Conservation (phyloP, 352 stramenopile genomes). For the Elongisporangium senticosum region DNA sequence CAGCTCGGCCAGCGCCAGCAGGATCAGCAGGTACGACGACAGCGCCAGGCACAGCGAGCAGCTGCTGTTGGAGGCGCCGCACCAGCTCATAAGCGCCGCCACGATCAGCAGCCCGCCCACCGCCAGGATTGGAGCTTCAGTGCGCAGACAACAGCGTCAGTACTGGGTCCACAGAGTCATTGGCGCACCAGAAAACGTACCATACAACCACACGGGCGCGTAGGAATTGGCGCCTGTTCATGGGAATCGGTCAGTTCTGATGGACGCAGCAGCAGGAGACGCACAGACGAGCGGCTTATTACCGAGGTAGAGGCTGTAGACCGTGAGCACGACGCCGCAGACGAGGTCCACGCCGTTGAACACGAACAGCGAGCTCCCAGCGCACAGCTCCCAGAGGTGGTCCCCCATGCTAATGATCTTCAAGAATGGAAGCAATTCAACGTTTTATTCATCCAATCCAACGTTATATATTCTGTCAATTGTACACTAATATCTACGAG, state of each 20-base stretch:
- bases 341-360: conserved; percentile 69
- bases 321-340: conserved; percentile 43
- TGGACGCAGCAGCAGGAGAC: background rate
- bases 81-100: conserved; percentile 58
- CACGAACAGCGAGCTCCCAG: conserved; percentile 57
- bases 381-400: conserved; percentile 44
- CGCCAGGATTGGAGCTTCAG: conserved; percentile 30
- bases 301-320: conserved; percentile 65
- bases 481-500: background rate
- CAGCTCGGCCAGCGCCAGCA: conserved; percentile 57
- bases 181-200: background rate
- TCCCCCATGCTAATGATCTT: conserved; percentile 24
- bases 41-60: conserved; percentile 44
- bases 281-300: conserved; percentile 6
- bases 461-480: background rate
- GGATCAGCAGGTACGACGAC: conserved; percentile 55
- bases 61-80: conserved; percentile 37
- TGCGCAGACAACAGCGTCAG: background rate
- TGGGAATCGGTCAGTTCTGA: background rate
- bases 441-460: background rate
- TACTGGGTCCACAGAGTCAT: background rate
- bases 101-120: conserved; percentile 45
- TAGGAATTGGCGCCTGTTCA: conserved; percentile 48
- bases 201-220: conserved; percentile 65
- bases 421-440: background rate